These are phyloP conservation scores for Termitomyces sp. DNA, from an alignment of 768 basidiomycete species.

Conservation along the genomic window DNA sequence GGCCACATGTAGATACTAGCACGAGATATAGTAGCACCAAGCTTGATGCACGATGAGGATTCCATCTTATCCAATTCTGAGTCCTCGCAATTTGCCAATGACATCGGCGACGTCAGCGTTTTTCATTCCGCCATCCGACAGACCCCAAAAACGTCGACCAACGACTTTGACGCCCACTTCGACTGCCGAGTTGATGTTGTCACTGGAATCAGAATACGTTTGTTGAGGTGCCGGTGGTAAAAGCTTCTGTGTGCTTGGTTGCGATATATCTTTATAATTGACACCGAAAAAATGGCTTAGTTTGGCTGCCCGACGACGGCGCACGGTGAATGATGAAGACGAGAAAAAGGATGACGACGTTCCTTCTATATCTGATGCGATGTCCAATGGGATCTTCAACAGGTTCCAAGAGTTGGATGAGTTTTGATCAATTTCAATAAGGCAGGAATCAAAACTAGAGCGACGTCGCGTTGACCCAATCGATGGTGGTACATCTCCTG, in stretches of 20 bases:
- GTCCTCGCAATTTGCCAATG: conserved; percentile 36
- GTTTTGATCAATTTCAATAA: background rate
- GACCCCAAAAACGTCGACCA: conserved; percentile 36
- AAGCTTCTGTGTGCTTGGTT: conserved; percentile 13
- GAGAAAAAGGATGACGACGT: background rate
- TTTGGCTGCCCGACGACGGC: conserved; percentile 44
- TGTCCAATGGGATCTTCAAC: background rate
- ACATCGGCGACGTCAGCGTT: conserved; percentile 35
- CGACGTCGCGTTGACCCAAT: conserved; percentile 4
- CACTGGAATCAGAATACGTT: background rate
- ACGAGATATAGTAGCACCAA: background rate
- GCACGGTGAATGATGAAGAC: conserved; percentile 10
- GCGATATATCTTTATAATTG: conserved; percentile 36
- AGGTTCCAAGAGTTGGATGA: background rate
- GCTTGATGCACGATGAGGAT: background rate
- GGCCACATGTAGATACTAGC: conserved; percentile 4
- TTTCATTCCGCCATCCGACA: conserved; percentile 24
- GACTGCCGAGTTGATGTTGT: conserved; percentile 1
- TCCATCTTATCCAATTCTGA: conserved; percentile 23
- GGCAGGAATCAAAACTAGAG: conserved; percentile 10
- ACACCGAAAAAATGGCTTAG: conserved; percentile 56
- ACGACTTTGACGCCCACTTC: conserved; percentile 35
- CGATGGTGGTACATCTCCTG: conserved; percentile 1
- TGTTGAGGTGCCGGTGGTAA: background rate
- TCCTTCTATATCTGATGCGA: background rate